A percentile compares a stretch with the other conserved stretches of the same genome.
Evolutionary conservation across 2,329 filamentous ascomycete species (phyloP).

Genomic region (Triangularia setosa): DNA sequence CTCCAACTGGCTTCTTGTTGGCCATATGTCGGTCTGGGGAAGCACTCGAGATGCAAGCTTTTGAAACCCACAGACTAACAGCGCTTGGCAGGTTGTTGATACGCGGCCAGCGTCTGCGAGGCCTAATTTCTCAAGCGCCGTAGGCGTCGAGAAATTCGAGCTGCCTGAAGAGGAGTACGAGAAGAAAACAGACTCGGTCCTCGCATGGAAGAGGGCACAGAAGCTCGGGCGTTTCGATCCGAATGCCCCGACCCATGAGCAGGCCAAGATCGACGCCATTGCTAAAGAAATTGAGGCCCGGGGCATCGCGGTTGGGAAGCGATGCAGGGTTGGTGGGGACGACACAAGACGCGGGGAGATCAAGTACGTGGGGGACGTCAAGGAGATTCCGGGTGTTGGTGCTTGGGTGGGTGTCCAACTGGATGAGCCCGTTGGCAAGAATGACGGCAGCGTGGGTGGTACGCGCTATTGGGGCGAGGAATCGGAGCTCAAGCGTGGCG

Average conservation of each 20-base stretch:
- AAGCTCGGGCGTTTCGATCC: constrained; percentile 97
- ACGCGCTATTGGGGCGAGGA: constrained; percentile 67
- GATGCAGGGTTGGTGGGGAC: constrained; percentile 63
- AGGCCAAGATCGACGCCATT: constrained; percentile 66
- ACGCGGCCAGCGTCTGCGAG: constrained; percentile 70
- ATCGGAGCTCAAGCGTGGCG: constrained; percentile 64
- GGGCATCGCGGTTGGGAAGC: constrained; percentile 60
- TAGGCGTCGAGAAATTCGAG: constrained; percentile 81
- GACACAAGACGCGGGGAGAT: constrained; percentile 68
- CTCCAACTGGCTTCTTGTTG: constrained; percentile 2
- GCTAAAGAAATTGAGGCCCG: constrained; percentile 66
- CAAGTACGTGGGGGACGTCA: constrained; percentile 68
- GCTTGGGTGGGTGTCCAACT: constrained; percentile 71
- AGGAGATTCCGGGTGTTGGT: constrained; percentile 65
- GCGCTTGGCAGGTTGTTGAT: constrained; percentile 63
- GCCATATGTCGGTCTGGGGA: neutral
- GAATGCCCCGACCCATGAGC: constrained; percentile 67
- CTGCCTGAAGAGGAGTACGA: constrained; percentile 87
- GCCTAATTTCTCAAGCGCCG: constrained; percentile 76
- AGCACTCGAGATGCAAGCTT: neutral
- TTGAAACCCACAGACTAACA: constrained; percentile 24
- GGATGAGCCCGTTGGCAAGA: constrained; percentile 79
- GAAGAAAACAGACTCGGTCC: constrained; percentile 77
- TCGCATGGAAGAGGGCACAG: constrained; percentile 93
- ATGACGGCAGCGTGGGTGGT: constrained; percentile 63